phyloP scores from a whole-genome alignment of 305 asterid species.

The Fraxinus paxiana region DNA sequence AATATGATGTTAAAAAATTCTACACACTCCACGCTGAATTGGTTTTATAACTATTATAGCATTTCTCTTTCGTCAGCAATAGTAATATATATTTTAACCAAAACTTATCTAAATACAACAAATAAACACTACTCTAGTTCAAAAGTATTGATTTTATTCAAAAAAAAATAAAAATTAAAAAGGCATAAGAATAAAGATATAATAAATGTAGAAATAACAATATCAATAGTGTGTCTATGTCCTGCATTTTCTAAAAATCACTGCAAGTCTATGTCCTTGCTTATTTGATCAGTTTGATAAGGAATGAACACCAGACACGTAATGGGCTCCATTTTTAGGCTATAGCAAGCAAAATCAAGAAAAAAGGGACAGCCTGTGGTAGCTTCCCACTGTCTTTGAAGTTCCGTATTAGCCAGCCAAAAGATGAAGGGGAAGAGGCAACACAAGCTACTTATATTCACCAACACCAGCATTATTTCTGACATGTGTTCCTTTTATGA shows the following conservation, averaged over 20 bases:
- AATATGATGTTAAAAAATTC: not conserved
- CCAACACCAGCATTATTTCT: conserved; percentile 5
- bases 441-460: conserved; percentile 2
- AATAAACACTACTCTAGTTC: not conserved
- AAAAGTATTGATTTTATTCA: not conserved
- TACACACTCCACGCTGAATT: not conserved
- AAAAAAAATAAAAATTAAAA: not conserved
- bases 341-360: not conserved
- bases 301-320: conserved; percentile 2
- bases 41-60: not conserved
- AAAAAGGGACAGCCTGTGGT: not conserved
- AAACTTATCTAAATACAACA: not conserved
- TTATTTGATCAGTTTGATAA: not conserved
- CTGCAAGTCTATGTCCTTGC: not conserved
- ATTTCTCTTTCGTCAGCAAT: not conserved
- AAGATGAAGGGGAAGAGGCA: conserved; percentile 7
- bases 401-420: conserved; percentile 12
- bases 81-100: not conserved
- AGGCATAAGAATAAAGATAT: not conserved
- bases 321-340: not conserved
- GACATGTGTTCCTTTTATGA: not conserved
- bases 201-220: not conserved
- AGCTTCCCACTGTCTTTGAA: not conserved
- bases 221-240: not conserved
- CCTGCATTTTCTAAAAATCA: not conserved